phyloP scores from a whole-genome alignment of 2,329 filamentous ascomycete genomes.

The Fusarium mundagurra region DNA sequence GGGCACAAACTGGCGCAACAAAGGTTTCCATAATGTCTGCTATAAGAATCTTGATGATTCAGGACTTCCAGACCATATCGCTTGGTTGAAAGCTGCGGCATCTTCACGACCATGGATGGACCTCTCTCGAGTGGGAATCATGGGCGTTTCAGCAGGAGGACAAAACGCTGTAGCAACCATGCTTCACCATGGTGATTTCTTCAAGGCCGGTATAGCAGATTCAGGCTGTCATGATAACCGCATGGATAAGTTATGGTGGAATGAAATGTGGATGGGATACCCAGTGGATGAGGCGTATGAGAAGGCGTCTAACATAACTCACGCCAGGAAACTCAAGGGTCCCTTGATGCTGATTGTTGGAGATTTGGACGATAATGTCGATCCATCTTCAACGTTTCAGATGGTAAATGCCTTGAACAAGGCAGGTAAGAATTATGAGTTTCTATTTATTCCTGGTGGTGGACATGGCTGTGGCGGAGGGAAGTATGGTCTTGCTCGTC shows the following conservation, averaged over 20 bases:
- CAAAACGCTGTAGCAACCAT: slow-evolving; percentile 44
- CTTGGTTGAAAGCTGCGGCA: slow-evolving; percentile 44
- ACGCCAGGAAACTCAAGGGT: slow-evolving; percentile 42
- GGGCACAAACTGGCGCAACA: slow-evolving; percentile 46
- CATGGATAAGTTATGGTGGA: slow-evolving; percentile 47
- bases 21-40: slow-evolving; percentile 45
- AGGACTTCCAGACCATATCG: slow-evolving; percentile 44
- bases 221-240: slow-evolving; percentile 47
- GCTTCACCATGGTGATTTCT: slow-evolving; percentile 44
- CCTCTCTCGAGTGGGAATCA: slow-evolving; percentile 42
- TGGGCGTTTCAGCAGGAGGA: slow-evolving; percentile 45
- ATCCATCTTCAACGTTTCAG: slow-evolving; percentile 45
- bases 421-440: slow-evolving; percentile 44
- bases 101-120: slow-evolving; percentile 44
- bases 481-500: slow-evolving; percentile 31
- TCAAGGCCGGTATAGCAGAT: slow-evolving; percentile 42
- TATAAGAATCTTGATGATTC: slow-evolving; percentile 45
- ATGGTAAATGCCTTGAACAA: slow-evolving; percentile 41
- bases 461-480: slow-evolving; percentile 29
- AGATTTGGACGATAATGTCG: slow-evolving; percentile 44
- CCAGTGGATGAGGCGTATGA: slow-evolving; percentile 44
- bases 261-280: slow-evolving; percentile 47
- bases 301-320: slow-evolving; percentile 42
- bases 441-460: slow-evolving; percentile 42
- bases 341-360: slow-evolving; percentile 45